Conservation (phyloP, 306 rosid genomes). For the Inga leiocalycina region DNA sequence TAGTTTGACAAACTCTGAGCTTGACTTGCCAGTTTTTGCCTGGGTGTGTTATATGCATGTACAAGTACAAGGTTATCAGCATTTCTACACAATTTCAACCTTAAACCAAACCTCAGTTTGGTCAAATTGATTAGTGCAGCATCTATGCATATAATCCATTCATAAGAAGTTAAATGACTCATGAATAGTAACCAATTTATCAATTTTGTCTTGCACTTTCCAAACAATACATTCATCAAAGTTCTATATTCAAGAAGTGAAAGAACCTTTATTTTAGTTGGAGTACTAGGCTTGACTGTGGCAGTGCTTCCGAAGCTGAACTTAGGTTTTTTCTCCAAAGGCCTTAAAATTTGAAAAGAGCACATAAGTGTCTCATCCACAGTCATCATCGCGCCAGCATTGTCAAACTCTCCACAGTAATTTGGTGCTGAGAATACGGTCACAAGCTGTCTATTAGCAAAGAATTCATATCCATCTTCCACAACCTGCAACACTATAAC, state of each 20-base stretch:
- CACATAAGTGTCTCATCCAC: conserved; percentile 79
- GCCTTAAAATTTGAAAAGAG: conserved; percentile 78
- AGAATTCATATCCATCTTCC: conserved; percentile 94
- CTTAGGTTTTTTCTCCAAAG: conserved; percentile 61
- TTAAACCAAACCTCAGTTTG: not conserved
- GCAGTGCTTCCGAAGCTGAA: conserved; percentile 55
- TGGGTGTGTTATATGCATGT: not conserved
- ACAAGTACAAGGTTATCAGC: not conserved
- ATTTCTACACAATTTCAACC: not conserved
- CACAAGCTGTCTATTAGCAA: conserved; percentile 73
- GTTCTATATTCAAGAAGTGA: conserved; percentile 25
- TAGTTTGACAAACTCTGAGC: not conserved
- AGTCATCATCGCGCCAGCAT: conserved; percentile 89
- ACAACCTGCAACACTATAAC: conserved; percentile 62
- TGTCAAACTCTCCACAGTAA: conserved; percentile 92
- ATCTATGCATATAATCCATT: not conserved
- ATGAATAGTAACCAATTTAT: not conserved
- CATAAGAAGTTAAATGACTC: not conserved
- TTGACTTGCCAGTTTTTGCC: not conserved
- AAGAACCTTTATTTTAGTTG: conserved; percentile 56
- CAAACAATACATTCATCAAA: not conserved
- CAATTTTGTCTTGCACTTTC: not conserved
- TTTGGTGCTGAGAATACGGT: conserved; percentile 93
- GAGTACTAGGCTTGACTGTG: conserved; percentile 38
- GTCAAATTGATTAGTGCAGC: not conserved